Conservation (phyloP, 768 basidiomycete genomes). For the Sporobolomyces pararoseus region DNA sequence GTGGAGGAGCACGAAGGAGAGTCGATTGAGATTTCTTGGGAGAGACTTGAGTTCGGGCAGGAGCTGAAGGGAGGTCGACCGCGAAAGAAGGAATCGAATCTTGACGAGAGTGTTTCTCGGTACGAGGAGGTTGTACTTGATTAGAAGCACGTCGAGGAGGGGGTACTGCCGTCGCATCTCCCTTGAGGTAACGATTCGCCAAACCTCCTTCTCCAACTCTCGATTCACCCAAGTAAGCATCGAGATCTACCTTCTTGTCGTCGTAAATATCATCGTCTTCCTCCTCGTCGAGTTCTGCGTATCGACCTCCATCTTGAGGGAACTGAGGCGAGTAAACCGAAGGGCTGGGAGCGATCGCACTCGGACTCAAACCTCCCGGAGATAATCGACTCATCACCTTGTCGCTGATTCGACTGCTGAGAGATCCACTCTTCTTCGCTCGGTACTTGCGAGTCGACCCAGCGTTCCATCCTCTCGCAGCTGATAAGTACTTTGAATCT, state of each 20-base stretch:
- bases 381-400: conserved; percentile 10
- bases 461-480: neutral
- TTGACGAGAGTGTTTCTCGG: neutral
- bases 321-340: conserved; percentile 37
- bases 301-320: neutral
- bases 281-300: conserved; percentile 7
- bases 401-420: conserved; percentile 21
- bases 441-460: conserved; percentile 1
- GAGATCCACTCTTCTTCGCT: conserved; percentile 14
- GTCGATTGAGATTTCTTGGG: conserved; percentile 33
- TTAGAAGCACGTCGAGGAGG: conserved; percentile 1
- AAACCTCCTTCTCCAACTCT: conserved; percentile 20
- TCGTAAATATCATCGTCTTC: conserved; percentile 22
- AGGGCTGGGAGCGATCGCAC: conserved; percentile 11
- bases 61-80: conserved; percentile 33
- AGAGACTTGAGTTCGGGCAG: conserved; percentile 32
- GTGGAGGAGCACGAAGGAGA: conserved; percentile 5
- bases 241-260: conserved; percentile 24
- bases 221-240: conserved; percentile 33
- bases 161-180: neutral
- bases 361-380: neutral
- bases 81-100: conserved; percentile 1
- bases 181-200: conserved; percentile 25
- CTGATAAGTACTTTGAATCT: neutral
- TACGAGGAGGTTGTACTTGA: neutral